Evolutionary conservation across 768 basidiomycete species (phyloP).

Genomic region (Boletellus emodensis): DNA sequence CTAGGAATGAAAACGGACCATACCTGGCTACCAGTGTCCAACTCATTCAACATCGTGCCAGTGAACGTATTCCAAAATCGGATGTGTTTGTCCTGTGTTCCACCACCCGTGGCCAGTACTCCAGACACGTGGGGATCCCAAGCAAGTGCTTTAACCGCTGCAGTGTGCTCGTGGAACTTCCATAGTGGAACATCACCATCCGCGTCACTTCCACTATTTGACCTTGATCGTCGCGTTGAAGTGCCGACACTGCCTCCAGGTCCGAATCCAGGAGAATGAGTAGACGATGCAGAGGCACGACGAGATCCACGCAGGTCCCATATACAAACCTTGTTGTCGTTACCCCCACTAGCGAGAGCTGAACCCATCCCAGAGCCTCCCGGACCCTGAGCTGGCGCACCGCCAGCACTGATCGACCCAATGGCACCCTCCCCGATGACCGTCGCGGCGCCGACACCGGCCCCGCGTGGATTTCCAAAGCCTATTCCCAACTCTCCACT

Average conservation of each 20-base stretch:
- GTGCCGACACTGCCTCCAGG: slow-evolving; percentile 26
- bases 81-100: slow-evolving; percentile 98
- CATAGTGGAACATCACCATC: slow-evolving; percentile 68
- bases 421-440: slow-evolving; percentile 29
- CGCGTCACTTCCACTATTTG: slow-evolving; percentile 25
- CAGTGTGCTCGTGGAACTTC: slow-evolving; percentile 95
- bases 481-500: slow-evolving; percentile 39
- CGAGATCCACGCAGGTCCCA: slow-evolving; percentile 83
- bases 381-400: slow-evolving; percentile 25
- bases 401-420: slow-evolving; percentile 19
- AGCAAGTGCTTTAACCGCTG: slow-evolving; percentile 95
- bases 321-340: slow-evolving; percentile 98
- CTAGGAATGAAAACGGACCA: background rate
- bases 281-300: slow-evolving; percentile 28
- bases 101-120: slow-evolving; percentile 90
- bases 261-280: slow-evolving; percentile 26
- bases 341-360: slow-evolving; percentile 87
- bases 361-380: slow-evolving; percentile 39
- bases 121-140: slow-evolving; percentile 97
- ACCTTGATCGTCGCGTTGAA: slow-evolving; percentile 21
- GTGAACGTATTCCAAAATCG: slow-evolving; percentile 94
- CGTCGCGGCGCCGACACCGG: slow-evolving; percentile 5
- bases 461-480: slow-evolving; percentile 22
- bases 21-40: slow-evolving; percentile 96
- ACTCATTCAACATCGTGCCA: slow-evolving; percentile 78